Conservation (phyloP, 1,284 basidiomycete genomes). For the Fomitopsis palustris region DNA sequence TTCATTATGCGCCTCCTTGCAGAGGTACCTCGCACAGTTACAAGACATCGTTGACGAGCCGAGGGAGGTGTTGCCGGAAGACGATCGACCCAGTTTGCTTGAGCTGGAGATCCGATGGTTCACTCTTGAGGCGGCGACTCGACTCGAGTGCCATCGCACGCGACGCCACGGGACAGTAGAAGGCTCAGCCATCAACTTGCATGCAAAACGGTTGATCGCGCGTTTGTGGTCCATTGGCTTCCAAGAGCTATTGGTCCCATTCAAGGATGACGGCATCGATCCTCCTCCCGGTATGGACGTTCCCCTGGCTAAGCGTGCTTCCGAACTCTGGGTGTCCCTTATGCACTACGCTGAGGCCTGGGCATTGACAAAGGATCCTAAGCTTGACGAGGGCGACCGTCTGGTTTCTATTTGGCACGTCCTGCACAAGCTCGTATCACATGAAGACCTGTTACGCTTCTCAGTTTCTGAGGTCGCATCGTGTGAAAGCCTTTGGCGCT, state of each 20-base stretch:
- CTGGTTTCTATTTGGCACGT: constrained; percentile 43
- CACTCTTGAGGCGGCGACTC: constrained; percentile 52
- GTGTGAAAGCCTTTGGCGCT: constrained; percentile 74
- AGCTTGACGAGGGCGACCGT: constrained; percentile 5
- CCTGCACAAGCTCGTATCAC: constrained; percentile 36
- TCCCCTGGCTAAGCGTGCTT: constrained; percentile 17
- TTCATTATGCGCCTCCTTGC: constrained; percentile 30
- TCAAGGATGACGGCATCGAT: constrained; percentile 36
- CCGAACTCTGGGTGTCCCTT: constrained; percentile 77
- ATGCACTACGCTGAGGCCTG: constrained; percentile 41
- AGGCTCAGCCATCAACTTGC: constrained; percentile 15
- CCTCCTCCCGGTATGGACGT: constrained; percentile 31
- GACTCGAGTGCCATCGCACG: constrained; percentile 28
- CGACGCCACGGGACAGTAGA: constrained; percentile 21
- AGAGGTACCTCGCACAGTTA: constrained; percentile 38
- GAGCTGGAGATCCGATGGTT: constrained; percentile 52
- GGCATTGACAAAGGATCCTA: constrained; percentile 12
- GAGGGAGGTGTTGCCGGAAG: constrained; percentile 19
- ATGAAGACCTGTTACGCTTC: constrained; percentile 20
- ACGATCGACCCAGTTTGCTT: constrained; percentile 36
- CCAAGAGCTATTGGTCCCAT: constrained; percentile 40
- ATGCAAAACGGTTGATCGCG: constrained; percentile 39
- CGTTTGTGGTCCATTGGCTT: constrained; percentile 54
- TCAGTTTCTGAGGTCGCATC: constrained; percentile 39
- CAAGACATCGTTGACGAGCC: constrained; percentile 23